Evolutionary conservation across 139 green algal species (phyloP), one percentile per base, ranked within the genome.

Genomic region (Coelastrella sp.): DNA sequence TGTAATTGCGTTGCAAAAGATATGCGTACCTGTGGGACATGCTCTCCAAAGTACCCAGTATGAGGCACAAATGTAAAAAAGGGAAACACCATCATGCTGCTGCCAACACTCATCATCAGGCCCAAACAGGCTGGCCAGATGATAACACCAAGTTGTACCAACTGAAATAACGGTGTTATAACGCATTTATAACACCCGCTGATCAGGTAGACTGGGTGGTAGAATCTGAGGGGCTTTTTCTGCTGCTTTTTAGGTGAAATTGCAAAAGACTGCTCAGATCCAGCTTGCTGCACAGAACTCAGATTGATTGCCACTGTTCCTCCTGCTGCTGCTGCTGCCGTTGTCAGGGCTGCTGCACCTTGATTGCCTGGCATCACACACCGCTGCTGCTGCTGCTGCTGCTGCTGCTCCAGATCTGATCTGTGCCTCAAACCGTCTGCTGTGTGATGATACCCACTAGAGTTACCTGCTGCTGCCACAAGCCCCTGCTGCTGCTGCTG

Each of bases 1-100:
- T 49, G 3, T 3, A 49, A 5, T 49, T 49, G 3, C 35, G 5
- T 15, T 7, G 22, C 80, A 72, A 19, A 56, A 84, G 35, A 59
- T 63, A 76, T n/a, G 22, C 61, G 5, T 58, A 94, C 93, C 91
- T 95, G 93, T 19, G 91, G 35, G 27, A 98, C 83, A 9, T 89
- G 61, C 63, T 95, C 94, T 7, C 94, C 94, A 56, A 98, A 70
- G 20, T 91, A 70, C 0, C 96, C 96, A 5, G 85, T 94, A 59
- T 90, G 93, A 6, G 86, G 93, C 14, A 96, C 91, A 84, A 94
- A 97, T 4, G 96, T 97, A 92, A 98, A 97, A 87, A 97, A 97
- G 10, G 96, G 96, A 79, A 98, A 97, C 59, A 93, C 91, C 73
- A 95, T 91, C 93, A 95, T 95, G 72, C 84, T 92, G 82, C 91